phyloP scores from a whole-genome alignment of 2,329 filamentous ascomycete genomes.

The Aspergillus fumigatus region DNA sequence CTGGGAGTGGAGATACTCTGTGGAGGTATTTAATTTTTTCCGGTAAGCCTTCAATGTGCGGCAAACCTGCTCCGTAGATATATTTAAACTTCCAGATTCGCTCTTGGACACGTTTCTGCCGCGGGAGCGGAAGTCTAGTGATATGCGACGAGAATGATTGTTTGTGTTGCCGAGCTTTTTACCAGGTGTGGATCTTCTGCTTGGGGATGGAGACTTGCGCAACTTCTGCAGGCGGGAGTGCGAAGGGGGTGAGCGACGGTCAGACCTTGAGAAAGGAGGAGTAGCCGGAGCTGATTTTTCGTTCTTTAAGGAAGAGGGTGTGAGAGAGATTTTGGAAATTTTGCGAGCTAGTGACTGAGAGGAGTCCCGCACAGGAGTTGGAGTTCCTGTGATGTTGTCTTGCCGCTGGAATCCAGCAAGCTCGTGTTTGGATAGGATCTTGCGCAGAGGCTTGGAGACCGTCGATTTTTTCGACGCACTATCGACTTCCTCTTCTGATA shows the following conservation, averaged over 20 bases:
- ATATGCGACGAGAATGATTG: conserved; percentile 40
- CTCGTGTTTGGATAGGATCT: conserved; percentile 82
- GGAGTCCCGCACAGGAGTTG: conserved; percentile 41
- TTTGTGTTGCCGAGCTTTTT: conserved; percentile 27
- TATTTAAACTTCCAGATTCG: conserved; percentile 46
- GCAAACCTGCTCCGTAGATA: conserved; percentile 55
- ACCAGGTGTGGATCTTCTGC: conserved; percentile 28
- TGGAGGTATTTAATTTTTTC: conserved; percentile 51
- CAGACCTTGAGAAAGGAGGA: conserved; percentile 23
- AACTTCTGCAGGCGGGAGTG: conserved; percentile 21
- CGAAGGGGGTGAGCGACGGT: conserved; percentile 28
- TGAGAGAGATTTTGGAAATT: conserved; percentile 50
- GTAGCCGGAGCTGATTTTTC: conserved; percentile 25
- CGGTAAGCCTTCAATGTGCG: conserved; percentile 55
- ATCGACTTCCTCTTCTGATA: conserved; percentile 31
- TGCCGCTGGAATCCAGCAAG: conserved; percentile 68
- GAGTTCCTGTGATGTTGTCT: conserved; percentile 41
- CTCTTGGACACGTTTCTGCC: conserved; percentile 35
- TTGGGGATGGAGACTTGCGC: conserved; percentile 37
- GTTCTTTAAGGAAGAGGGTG: conserved; percentile 29
- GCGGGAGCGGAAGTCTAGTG: conserved; percentile 48
- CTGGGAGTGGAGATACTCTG: conserved; percentile 46
- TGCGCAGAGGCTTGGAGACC: conserved; percentile 66
- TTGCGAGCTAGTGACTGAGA: conserved; percentile 52
- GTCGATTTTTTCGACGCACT: conserved; percentile 46